Evolutionary conservation across 225 moss, liverwort and hornwort species (phyloP).

Genomic region (Physcomitrium patens): DNA sequence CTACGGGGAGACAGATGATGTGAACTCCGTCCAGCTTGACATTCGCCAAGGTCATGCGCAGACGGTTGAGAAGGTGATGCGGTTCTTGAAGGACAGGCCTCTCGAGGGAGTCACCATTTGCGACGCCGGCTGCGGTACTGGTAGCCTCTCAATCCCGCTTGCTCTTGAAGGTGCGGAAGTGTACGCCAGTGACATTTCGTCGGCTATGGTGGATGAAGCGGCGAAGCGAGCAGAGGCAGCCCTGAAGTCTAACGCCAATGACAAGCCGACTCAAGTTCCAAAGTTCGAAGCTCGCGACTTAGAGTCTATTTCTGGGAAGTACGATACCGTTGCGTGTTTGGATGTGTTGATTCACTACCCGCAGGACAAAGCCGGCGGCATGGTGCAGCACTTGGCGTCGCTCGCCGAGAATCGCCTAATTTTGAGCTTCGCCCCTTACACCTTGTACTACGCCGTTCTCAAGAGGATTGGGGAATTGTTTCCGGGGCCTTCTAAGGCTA

Average conservation of each 20-base stretch:
- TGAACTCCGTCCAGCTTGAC: conserved; percentile 93
- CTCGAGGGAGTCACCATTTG: conserved; percentile 70
- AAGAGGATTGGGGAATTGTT: conserved; percentile 94
- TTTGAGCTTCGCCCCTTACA: conserved; percentile 94
- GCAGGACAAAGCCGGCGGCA: conserved; percentile 81
- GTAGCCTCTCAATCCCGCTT: conserved; percentile 83
- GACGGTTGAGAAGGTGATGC: conserved; percentile 82
- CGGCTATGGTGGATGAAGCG: conserved; percentile 91
- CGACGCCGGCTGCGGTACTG: conserved; percentile 94
- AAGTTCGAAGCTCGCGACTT: conserved; percentile 83
- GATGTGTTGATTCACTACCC: conserved; percentile 98
- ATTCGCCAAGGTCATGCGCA: conserved; percentile 86
- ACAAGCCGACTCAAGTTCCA: conserved; percentile 37
- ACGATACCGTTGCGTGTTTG: conserved; percentile 85
- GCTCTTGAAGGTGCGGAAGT: conserved; percentile 73
- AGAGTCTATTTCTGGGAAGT: conserved; percentile 87
- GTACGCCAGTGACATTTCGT: conserved; percentile 90
- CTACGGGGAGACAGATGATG: conserved; percentile 90
- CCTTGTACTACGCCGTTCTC: conserved; percentile 76
- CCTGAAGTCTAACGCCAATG: conserved; percentile 40
- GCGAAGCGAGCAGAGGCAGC: conserved; percentile 51
- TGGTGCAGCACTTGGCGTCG: conserved; percentile 94
- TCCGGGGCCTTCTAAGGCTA: conserved; percentile 95
- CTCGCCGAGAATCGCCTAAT: conserved; percentile 81
- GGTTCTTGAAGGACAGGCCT: conserved; percentile 45